Percentiles rank a stretch among this genome's conserved stretches.
Evolutionary conservation across 2,329 filamentous ascomycete genomes (phyloP).

Genomic region (Cordyceps militaris): DNA sequence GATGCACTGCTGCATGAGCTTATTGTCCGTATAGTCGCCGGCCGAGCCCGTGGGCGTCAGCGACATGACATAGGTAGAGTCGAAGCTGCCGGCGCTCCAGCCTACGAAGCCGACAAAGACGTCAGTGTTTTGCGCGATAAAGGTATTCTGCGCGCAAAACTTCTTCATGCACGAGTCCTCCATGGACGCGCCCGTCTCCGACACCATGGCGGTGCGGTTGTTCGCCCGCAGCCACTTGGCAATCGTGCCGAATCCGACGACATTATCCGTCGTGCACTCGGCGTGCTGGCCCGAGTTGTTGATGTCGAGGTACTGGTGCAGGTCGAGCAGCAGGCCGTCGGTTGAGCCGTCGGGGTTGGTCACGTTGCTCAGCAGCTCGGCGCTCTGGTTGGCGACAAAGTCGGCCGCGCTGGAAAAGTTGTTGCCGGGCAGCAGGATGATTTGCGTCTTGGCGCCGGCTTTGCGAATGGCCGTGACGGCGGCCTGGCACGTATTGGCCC

Average conservation of each 20-base stretch:
- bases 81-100: conserved; percentile 41
- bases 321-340: conserved; percentile 49
- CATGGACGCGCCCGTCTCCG: conserved; percentile 45
- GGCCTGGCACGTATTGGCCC: conserved; percentile 54
- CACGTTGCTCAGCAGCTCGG: conserved; percentile 43
- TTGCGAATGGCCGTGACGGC: conserved; percentile 59
- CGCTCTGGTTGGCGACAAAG: conserved; percentile 43
- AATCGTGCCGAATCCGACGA: conserved; percentile 39
- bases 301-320: conserved; percentile 55
- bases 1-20: conserved; percentile 37
- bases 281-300: conserved; percentile 48
- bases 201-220: conserved; percentile 42
- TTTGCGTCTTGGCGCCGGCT: conserved; percentile 54
- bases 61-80: conserved; percentile 33
- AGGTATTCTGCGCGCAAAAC: conserved; percentile 41
- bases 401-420: conserved; percentile 47
- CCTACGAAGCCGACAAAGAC: conserved; percentile 40
- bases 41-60: conserved; percentile 30
- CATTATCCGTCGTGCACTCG: conserved; percentile 47
- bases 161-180: conserved; percentile 34
- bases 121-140: conserved; percentile 39
- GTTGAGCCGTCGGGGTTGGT: conserved; percentile 53
- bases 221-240: conserved; percentile 36
- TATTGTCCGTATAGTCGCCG: conserved; percentile 28
- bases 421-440: conserved; percentile 58